Percentiles rank a stretch among this genome's conserved stretches.
Evolutionary conservation across 78 protist species (phyloP).

Genomic region (Dictyostelium intermedium): DNA sequence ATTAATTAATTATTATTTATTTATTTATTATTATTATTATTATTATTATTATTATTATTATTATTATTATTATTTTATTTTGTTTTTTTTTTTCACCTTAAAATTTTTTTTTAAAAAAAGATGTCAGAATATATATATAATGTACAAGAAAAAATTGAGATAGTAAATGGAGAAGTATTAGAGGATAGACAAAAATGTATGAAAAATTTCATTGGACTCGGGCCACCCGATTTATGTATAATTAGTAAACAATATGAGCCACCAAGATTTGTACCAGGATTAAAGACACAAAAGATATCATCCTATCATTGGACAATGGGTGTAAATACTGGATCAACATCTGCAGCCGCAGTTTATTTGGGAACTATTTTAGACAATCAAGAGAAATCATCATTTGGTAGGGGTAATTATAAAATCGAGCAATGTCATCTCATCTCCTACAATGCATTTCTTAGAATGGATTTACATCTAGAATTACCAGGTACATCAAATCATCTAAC

Average conservation of each 20-base stretch:
- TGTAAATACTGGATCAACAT: slow-evolving; percentile 33
- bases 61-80: too few relatives aligned
- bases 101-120: neutral
- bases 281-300: slow-evolving; percentile 30
- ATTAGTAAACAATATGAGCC: slow-evolving; percentile 58
- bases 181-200: slow-evolving; percentile 31
- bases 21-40: too few relatives aligned
- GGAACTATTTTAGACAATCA: slow-evolving; percentile 41
- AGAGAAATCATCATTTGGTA: slow-evolving; percentile 69
- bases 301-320: slow-evolving; percentile 60
- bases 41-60: too few relatives aligned
- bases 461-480: slow-evolving; percentile 55
- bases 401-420: slow-evolving; percentile 48
- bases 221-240: slow-evolving; percentile 71
- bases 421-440: slow-evolving; percentile 30
- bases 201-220: slow-evolving; percentile 34
- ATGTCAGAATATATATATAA: slow-evolving; percentile 65
- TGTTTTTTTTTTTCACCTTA: too few relatives aligned
- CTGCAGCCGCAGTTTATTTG: slow-evolving; percentile 51
- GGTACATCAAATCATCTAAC: slow-evolving; percentile 8
- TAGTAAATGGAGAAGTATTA: slow-evolving; percentile 10
- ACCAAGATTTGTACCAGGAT: slow-evolving; percentile 72
- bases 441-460: slow-evolving; percentile 52
- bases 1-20: too few relatives aligned
- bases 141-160: slow-evolving; percentile 69